Conservation (phyloP, 148 eudicot species). For the Heliamphora exappendiculata region DNA sequence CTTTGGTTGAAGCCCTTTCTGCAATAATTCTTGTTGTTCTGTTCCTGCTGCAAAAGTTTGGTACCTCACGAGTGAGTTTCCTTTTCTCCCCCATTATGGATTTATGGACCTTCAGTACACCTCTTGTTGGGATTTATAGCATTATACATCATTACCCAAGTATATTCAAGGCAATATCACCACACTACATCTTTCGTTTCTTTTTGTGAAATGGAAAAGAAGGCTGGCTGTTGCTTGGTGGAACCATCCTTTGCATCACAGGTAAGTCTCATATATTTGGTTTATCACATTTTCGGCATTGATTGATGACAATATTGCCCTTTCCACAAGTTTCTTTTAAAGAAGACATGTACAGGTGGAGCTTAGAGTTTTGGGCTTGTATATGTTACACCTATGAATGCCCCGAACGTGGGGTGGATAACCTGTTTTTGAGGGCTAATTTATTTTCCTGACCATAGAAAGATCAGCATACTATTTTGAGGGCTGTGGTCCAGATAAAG, state of each 20-base stretch:
- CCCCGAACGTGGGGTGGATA: background rate
- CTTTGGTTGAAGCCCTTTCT: slow-evolving; percentile 41
- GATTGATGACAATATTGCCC: background rate
- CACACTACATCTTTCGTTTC: slow-evolving; percentile 34
- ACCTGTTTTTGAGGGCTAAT: background rate
- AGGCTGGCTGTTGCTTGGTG: slow-evolving; percentile 53
- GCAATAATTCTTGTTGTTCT: slow-evolving; percentile 40
- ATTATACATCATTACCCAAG: slow-evolving; percentile 43
- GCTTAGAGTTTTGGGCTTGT: background rate
- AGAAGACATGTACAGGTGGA: background rate
- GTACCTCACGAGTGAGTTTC: slow-evolving; percentile 63
- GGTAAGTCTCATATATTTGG: slow-evolving; percentile 24
- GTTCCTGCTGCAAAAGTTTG: slow-evolving; percentile 51
- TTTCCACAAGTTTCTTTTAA: background rate
- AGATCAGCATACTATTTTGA: background rate
- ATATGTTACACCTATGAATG: background rate
- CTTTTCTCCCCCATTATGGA: slow-evolving; percentile 66
- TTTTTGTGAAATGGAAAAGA: slow-evolving; percentile 46
- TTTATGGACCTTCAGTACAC: slow-evolving; percentile 55
- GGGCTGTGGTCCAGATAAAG: too few relatives aligned
- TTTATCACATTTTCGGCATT: background rate
- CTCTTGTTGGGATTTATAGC: slow-evolving; percentile 52
- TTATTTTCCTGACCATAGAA: background rate
- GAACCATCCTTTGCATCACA: slow-evolving; percentile 56
- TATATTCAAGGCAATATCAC: slow-evolving; percentile 61